These are phyloP conservation scores for Stephanodiscus minutulus DNA, from an alignment of 108 stramenopile species.

Conservation along the genomic window DNA sequence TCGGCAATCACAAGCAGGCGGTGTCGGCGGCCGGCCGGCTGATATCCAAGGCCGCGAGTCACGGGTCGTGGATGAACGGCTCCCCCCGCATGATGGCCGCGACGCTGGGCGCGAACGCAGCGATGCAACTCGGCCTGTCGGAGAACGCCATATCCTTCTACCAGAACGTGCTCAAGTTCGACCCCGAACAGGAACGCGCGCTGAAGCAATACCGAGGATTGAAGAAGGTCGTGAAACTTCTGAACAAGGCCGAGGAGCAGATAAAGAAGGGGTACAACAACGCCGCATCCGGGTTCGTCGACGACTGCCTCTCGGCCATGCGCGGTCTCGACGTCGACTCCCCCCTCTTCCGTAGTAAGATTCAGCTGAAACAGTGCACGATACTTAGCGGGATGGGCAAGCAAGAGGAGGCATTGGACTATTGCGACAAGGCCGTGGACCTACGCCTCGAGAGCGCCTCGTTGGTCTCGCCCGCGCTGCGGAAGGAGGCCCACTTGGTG, in stretches of 20 bases:
- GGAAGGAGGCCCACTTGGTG: slow-evolving; percentile 55
- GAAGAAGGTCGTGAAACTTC: slow-evolving; percentile 61
- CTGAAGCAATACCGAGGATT: slow-evolving; percentile 63
- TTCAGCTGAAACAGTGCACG: slow-evolving; percentile 60
- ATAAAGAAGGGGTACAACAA: slow-evolving; percentile 68
- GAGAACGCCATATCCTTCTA: slow-evolving; percentile 62
- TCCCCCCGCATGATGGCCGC: slow-evolving; percentile 59
- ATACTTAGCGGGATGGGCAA: slow-evolving; percentile 59
- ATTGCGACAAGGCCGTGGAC: slow-evolving; percentile 59
- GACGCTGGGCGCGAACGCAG: slow-evolving; percentile 58
- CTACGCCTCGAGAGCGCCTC: slow-evolving; percentile 32
- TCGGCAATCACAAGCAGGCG: slow-evolving; percentile 57
- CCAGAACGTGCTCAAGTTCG: slow-evolving; percentile 64
- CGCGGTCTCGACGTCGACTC: slow-evolving; percentile 63
- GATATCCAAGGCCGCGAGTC: slow-evolving; percentile 52
- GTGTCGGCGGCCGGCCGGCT: slow-evolving; percentile 49
- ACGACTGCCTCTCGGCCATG: slow-evolving; percentile 60
- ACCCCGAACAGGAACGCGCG: slow-evolving; percentile 57
- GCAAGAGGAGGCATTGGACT: slow-evolving; percentile 51
- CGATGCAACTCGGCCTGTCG: slow-evolving; percentile 61
- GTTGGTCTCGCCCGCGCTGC: slow-evolving; percentile 30
- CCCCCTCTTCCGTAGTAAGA: slow-evolving; percentile 56
- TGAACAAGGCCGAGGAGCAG: slow-evolving; percentile 57
- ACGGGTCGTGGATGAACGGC: slow-evolving; percentile 55
- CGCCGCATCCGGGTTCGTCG: slow-evolving; percentile 48